Conservation (phyloP, 768 basidiomycete genomes). For the Crucibulum laeve region DNA sequence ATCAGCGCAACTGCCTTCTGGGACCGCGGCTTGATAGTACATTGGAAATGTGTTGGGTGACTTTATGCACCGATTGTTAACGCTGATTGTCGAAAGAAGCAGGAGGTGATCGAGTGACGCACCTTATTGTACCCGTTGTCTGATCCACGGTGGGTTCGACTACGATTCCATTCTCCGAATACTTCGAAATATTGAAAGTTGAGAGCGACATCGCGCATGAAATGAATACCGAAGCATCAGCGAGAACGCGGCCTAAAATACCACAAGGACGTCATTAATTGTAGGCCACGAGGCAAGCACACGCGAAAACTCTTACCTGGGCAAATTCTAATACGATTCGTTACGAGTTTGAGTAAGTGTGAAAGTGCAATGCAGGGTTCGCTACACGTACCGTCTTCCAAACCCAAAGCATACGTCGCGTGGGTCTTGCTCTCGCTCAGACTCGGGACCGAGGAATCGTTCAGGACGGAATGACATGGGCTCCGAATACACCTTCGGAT, state of each 20-base stretch:
- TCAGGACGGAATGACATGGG: slow-evolving; percentile 43
- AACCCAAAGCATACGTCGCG: slow-evolving; percentile 48
- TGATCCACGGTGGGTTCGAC: slow-evolving; percentile 35
- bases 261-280: neutral
- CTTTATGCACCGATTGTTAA: slow-evolving; percentile 14
- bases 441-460: slow-evolving; percentile 37
- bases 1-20: slow-evolving; percentile 33
- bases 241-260: slow-evolving; percentile 27
- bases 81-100: neutral
- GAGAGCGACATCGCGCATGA: slow-evolving; percentile 35
- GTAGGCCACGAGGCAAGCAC: neutral
- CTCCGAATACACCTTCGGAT: slow-evolving; percentile 35
- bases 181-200: slow-evolving; percentile 32
- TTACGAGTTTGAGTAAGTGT: neutral
- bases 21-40: slow-evolving; percentile 35
- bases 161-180: slow-evolving; percentile 16
- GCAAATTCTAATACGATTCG: slow-evolving; percentile 23
- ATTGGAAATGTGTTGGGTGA: slow-evolving; percentile 37
- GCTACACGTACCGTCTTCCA: slow-evolving; percentile 34
- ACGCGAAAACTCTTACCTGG: slow-evolving; percentile 20
- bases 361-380: neutral
- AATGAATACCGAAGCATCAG: slow-evolving; percentile 39
- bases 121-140: slow-evolving; percentile 44
- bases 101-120: slow-evolving; percentile 1
- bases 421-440: slow-evolving; percentile 39